Percentiles rank a stretch among this genome's conserved stretches.
phyloP scores from a whole-genome alignment of 495 filamentous ascomycete genomes.

The Podospora sp. region DNA sequence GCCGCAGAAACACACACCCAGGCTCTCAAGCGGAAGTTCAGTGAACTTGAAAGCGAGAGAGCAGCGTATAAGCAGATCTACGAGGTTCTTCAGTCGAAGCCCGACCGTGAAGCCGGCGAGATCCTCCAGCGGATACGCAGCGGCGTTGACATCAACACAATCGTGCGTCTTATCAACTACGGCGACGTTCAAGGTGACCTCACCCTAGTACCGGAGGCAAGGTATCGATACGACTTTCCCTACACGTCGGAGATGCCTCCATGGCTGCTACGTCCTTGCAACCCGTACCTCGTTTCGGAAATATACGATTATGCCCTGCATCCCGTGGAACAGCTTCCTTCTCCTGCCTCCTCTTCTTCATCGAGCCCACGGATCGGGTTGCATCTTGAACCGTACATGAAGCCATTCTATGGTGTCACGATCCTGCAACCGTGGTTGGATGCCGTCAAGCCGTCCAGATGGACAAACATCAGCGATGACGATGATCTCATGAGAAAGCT shows the following conservation, averaged over 20 bases:
- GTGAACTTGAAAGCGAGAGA: conserved; percentile 38
- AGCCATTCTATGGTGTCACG: conserved; percentile 39
- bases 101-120: conserved; percentile 39
- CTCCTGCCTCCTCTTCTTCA: background rate
- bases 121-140: conserved; percentile 42
- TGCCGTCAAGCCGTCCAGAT: conserved; percentile 36
- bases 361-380: conserved; percentile 22
- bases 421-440: conserved; percentile 38
- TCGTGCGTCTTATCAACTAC: conserved; percentile 42
- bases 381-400: conserved; percentile 36
- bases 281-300: conserved; percentile 44
- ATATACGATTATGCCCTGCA: conserved; percentile 32
- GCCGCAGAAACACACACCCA: conserved; percentile 44
- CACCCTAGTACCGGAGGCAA: conserved; percentile 40
- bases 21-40: conserved; percentile 45
- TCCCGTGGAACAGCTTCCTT: background rate
- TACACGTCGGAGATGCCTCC: conserved; percentile 43
- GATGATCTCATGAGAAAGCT: conserved; percentile 38
- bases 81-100: conserved; percentile 35
- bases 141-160: conserved; percentile 37
- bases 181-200: conserved; percentile 46
- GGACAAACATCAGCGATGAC: conserved; percentile 41
- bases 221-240: conserved; percentile 46
- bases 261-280: conserved; percentile 33
- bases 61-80: conserved; percentile 41